Evolutionary conservation across 495 filamentous ascomycete genomes (phyloP), one percentile per base, ranked within the genome.

Genomic region (Patellaria atrata): DNA sequence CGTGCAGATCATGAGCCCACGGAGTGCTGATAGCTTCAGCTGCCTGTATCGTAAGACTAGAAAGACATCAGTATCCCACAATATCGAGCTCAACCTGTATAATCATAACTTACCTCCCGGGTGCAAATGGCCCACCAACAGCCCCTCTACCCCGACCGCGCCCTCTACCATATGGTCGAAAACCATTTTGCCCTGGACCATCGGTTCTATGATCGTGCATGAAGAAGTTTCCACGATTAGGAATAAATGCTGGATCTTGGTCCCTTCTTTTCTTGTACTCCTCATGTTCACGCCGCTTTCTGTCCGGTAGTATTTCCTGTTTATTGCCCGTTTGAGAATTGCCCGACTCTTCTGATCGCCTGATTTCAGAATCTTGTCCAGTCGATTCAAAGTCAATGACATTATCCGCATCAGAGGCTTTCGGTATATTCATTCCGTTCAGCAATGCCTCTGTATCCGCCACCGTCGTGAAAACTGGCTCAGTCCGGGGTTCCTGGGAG

Each of bases 1-100:
- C 86, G 57, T 97, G 89, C 59, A 97, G 80, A 59, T 97, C 89
- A 52, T 97, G 89, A 37, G 79, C 67, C 89, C 89, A 97, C 22
- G 70, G 77, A 9, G 76, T 70, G 55, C 77, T 77, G 6, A 74
- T 70, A 20, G 69, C 52, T 50, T 77, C 74, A 23, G 65, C 41
- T 13, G 61, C 42, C 40, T 55, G 63, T 16, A 60, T 55, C 27
- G 63, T 33, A 43, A 67, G 61, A 41, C 48, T 54, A 18, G 7
- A 23, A 31, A n/a, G 20, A 3, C 34, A 45, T 45, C 20, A 60
- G 51, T 24, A 30, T 17, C 28, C 3, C 27, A 9, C 13, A 4
- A 25, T 3, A 25, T 22, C 15, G n/a, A 25, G n/a, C 6, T 5
- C 22, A 30, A 36, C 27, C 27, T n/a, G 14, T 34, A 31, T 15